phyloP scores from a whole-genome alignment of 1,284 basidiomycete species.

The Leccinum insolens region DNA sequence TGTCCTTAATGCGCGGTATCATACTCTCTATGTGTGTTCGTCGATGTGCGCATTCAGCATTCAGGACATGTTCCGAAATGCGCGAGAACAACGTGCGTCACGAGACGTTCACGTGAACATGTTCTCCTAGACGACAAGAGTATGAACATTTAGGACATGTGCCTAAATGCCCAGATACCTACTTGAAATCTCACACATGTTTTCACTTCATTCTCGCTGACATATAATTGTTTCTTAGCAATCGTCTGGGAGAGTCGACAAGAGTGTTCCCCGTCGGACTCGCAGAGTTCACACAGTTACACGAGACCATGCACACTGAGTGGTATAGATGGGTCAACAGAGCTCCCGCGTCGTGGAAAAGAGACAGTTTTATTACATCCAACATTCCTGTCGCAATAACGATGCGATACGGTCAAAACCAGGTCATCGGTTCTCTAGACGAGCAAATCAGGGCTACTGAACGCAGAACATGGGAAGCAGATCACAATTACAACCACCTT shows the following conservation, averaged over 20 bases:
- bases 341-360: not conserved
- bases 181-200: too few relatives aligned
- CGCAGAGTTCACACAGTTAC: not conserved
- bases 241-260: not conserved
- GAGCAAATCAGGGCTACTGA: not conserved
- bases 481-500: not conserved
- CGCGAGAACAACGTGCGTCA: too few relatives aligned
- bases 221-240: not conserved
- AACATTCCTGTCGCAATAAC: not conserved
- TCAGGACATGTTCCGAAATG: too few relatives aligned
- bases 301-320: not conserved
- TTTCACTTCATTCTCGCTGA: too few relatives aligned
- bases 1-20: too few relatives aligned
- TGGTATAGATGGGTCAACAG: not conserved
- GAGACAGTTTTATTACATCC: not conserved
- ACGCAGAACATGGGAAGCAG: not conserved
- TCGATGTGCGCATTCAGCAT: too few relatives aligned
- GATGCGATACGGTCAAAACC: not conserved
- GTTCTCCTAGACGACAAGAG: too few relatives aligned
- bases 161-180: too few relatives aligned
- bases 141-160: too few relatives aligned
- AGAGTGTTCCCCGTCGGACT: not conserved
- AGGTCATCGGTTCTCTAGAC: not conserved
- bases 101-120: too few relatives aligned
- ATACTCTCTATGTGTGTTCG: too few relatives aligned